Evolutionary conservation across 2,329 filamentous ascomycete genomes (phyloP).

Genomic region (Penicillium sp.): DNA sequence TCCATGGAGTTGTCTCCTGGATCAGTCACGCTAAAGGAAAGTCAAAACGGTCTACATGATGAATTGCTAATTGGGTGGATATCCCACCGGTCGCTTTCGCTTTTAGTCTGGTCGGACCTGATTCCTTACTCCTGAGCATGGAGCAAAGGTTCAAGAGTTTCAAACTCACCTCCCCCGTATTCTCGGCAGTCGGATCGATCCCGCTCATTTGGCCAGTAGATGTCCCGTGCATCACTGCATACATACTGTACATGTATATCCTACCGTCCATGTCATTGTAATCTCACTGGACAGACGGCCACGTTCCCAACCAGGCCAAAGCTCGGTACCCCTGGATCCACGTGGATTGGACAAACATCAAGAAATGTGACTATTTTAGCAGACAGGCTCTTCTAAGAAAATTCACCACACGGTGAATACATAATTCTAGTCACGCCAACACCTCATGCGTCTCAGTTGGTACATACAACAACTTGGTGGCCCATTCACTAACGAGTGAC

Average conservation of each 20-base stretch:
- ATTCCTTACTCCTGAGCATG: too few relatives aligned
- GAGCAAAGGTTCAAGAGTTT: too few relatives aligned
- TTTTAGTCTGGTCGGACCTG: not conserved
- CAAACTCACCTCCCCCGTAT: not conserved
- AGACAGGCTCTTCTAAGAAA: not conserved
- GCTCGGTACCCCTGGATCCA: slow-evolving; percentile 6
- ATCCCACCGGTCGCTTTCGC: not conserved
- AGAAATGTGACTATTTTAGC: not conserved
- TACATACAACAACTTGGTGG: too few relatives aligned
- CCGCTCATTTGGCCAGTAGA: not conserved
- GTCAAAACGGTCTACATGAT: not conserved
- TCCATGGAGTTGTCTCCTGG: not conserved
- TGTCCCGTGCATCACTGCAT: not conserved
- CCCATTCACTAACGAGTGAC: not conserved
- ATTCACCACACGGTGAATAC: not conserved
- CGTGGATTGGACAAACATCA: not conserved
- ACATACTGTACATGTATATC: too few relatives aligned
- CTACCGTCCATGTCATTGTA: not conserved
- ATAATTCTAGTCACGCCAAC: too few relatives aligned
- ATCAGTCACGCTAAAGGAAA: not conserved
- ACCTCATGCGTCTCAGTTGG: too few relatives aligned
- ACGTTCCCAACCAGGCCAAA: not conserved
- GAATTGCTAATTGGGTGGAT: not conserved
- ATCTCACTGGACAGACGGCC: not conserved
- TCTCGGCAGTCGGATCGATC: slow-evolving; percentile 1